Base-by-base conservation (phyloP, 163 green algal genomes). In the Prototheca wickerhamii region DNA sequence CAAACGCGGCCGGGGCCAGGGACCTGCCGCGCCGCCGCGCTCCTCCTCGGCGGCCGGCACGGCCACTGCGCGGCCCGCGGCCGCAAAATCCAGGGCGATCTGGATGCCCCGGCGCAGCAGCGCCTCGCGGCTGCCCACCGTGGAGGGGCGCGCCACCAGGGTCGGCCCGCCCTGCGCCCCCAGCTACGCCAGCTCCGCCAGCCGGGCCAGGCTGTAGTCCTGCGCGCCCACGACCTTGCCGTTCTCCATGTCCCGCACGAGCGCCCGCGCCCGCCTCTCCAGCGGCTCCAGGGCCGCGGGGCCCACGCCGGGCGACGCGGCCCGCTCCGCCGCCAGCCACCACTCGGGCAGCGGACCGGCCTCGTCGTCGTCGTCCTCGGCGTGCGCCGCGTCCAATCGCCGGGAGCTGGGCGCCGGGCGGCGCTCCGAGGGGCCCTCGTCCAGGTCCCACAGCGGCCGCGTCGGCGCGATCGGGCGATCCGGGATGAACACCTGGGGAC, bases 101-200 rank as follows among this genome's bases (percentile, higher is more conserved):
- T 70, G 28, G 28, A 76, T 62, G 17, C 32, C 77, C 2, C 62
- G 26, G 21, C 72, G 67, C 28, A 82, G 67, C 63, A 85, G 77
- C 4, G 71, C 67, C 20, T 86, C 80, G 4, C 75, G 54, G 3
- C 68, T 71, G 33, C 37, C 64, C 23, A 65, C 43, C 8, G 80
- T 86, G 55, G 59, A 52, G 0, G 79, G 62, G 43, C 64, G 69
- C 8, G 83, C 78, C 12, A 74, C 42, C n/a, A 53, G 44, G 10
- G 7, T 32, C 12, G 33, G 49, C 49, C 51, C 21, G 50, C 32
- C 31, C 30, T 46, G 4, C 18, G 15, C 10, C 10, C 10, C 10
- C 37, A 15, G 37, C 10, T 15, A 21, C 15, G 37, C 10, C 10
- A 15, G 0, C 10, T 44, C 37, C 15, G 37, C 10, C 37, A 44